phyloP scores from a whole-genome alignment of 805 yeast genomes.

The Metschnikowia similis region DNA sequence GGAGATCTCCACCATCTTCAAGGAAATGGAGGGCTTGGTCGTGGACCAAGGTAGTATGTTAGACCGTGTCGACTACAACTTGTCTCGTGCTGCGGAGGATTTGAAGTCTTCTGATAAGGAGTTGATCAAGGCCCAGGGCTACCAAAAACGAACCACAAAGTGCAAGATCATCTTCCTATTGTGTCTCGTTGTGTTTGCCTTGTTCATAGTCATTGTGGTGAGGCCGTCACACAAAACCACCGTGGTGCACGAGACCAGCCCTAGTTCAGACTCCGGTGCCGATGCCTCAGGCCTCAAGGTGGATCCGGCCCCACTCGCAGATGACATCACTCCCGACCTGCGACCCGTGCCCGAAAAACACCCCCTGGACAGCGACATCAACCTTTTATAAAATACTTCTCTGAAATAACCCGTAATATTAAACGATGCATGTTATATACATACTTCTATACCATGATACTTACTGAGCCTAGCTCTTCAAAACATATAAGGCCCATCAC shows the following conservation, averaged over 20 bases:
- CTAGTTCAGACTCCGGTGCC: background rate
- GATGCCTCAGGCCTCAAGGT: background rate
- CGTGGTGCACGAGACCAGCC: conserved; percentile 18
- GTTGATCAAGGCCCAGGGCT: conserved; percentile 65
- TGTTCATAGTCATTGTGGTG: conserved; percentile 65
- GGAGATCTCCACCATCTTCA: conserved; percentile 89
- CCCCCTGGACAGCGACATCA: background rate
- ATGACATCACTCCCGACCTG: conserved; percentile 2
- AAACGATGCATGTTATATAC: background rate
- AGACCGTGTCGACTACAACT: conserved; percentile 90
- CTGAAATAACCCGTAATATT: background rate
- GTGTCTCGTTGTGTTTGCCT: conserved; percentile 63
- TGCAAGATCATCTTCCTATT: conserved; percentile 81
- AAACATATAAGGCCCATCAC: conserved; percentile 17
- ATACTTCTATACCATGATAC: background rate
- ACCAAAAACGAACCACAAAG: conserved; percentile 86
- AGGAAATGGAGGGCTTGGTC: conserved; percentile 86
- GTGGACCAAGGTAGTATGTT: conserved; percentile 93
- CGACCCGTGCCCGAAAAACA: conserved; percentile 5
- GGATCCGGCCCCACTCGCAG: background rate
- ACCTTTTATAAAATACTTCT: background rate
- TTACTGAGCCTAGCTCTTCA: background rate
- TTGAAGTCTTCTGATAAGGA: conserved; percentile 76
- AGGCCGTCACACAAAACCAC: conserved; percentile 46
- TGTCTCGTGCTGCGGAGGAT: conserved; percentile 73